These are phyloP conservation scores for Bruguiera sexangula DNA, from an alignment of 345 rosid genomes.

Conservation along the genomic window DNA sequence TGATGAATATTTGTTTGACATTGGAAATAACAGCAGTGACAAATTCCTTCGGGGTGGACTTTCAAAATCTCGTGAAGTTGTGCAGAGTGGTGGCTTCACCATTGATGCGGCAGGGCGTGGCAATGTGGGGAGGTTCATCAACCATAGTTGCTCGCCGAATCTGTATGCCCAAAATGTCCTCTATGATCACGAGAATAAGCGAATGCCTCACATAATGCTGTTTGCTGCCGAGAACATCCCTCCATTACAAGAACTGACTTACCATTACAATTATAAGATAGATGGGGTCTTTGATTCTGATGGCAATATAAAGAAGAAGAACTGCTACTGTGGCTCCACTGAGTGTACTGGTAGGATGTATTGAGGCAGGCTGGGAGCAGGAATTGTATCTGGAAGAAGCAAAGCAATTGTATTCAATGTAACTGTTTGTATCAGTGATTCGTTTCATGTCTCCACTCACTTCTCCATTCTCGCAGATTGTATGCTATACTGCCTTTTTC, in stretches of 20 bases:
- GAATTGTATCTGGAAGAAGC: not conserved
- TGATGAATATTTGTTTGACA: slow-evolving; percentile 77
- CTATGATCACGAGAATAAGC: not conserved
- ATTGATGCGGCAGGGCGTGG: not conserved
- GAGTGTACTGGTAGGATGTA: slow-evolving; percentile 78
- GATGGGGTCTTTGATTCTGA: not conserved
- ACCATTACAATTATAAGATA: slow-evolving; percentile 6
- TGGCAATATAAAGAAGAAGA: slow-evolving; percentile 5
- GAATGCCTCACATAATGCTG: slow-evolving; percentile 14
- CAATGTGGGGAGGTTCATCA: slow-evolving; percentile 19
- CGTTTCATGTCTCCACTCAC: too few relatives aligned
- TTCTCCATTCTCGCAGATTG: too few relatives aligned
- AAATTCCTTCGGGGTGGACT: slow-evolving; percentile 22
- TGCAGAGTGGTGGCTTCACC: slow-evolving; percentile 16
- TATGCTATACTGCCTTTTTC: too few relatives aligned
- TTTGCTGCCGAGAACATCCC: slow-evolving; percentile 16
- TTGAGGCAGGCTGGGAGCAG: slow-evolving; percentile 21
- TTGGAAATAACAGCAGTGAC: slow-evolving; percentile 34
- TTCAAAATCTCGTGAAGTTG: slow-evolving; percentile 1
- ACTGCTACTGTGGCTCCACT: slow-evolving; percentile 38
- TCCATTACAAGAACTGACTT: slow-evolving; percentile 13
- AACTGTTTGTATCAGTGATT: not conserved
- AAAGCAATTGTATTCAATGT: not conserved
- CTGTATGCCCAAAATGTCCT: slow-evolving; percentile 11
- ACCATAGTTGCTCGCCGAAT: slow-evolving; percentile 25